Percentiles rank a stretch among this genome's conserved stretches.
These are phyloP conservation scores for Fermentozyma sake DNA, from an alignment of 1,139 yeast species.

Conservation along the genomic window DNA sequence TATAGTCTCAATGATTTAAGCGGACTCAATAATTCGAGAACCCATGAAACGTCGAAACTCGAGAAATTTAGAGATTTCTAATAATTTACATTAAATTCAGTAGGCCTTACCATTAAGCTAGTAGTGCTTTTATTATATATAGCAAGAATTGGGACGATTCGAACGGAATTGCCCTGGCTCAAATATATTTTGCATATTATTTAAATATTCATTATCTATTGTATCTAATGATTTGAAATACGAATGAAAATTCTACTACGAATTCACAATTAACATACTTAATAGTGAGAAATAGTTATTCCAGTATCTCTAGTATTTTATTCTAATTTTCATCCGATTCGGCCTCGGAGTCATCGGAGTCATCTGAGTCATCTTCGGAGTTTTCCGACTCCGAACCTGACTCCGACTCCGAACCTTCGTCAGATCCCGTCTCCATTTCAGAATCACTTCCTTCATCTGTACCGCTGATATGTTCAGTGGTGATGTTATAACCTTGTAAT, in stretches of 20 bases:
- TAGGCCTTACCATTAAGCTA: too few relatives aligned
- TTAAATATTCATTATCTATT: too few relatives aligned
- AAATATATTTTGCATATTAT: too few relatives aligned
- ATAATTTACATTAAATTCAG: too few relatives aligned
- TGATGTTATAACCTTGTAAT: conserved; percentile 56
- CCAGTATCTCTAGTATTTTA: conserved; percentile 1
- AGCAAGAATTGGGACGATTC: too few relatives aligned
- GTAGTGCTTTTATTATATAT: too few relatives aligned
- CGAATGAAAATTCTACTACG: background rate
- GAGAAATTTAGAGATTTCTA: too few relatives aligned
- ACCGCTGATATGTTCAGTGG: conserved; percentile 47
- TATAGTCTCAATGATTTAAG: too few relatives aligned
- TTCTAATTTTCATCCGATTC: conserved; percentile 1
- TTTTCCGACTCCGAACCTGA: conserved; percentile 6
- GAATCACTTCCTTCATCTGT: conserved; percentile 11
- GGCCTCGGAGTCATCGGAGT: conserved; percentile 4
- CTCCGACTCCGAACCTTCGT: conserved; percentile 4
- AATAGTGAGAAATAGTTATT: background rate
- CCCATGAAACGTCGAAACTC: too few relatives aligned
- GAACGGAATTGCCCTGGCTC: too few relatives aligned
- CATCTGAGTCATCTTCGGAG: conserved; percentile 7
- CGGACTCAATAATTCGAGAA: too few relatives aligned
- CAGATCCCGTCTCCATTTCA: conserved; percentile 10
- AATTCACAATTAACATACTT: background rate
- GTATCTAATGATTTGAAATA: too few relatives aligned